phyloP scores from a whole-genome alignment of 805 yeast species.

The Suhomyces emberorum region DNA sequence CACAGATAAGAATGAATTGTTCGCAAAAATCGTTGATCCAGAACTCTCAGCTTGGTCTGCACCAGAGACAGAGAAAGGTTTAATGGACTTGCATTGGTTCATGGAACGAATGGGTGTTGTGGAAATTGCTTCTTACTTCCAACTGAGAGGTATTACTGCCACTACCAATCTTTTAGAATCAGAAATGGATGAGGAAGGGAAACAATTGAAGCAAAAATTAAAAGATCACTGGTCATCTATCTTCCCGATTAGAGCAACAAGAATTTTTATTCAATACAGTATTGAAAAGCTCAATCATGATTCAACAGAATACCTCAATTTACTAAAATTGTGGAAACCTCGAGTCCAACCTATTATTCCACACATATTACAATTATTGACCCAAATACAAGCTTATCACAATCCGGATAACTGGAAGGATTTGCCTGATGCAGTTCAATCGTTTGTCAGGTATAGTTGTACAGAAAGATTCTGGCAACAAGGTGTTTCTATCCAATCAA shows the following conservation, averaged over 20 bases:
- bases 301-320: conserved; percentile 65
- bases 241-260: conserved; percentile 93
- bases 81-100: conserved; percentile 91
- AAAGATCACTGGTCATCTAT: conserved; percentile 91
- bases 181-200: conserved; percentile 88
- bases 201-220: conserved; percentile 66
- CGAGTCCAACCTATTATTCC: conserved; percentile 89
- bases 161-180: conserved; percentile 71
- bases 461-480: conserved; percentile 98
- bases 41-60: conserved; percentile 92
- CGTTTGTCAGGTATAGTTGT: conserved; percentile 86
- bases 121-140: conserved; percentile 86
- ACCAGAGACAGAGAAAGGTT: conserved; percentile 83
- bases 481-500: conserved; percentile 90
- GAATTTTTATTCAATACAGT: conserved; percentile 92
- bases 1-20: conserved; percentile 70
- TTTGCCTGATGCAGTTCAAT: conserved; percentile 83
- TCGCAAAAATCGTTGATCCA: conserved; percentile 87
- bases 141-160: conserved; percentile 75
- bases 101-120: conserved; percentile 97
- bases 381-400: conserved; percentile 92
- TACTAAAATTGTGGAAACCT: conserved; percentile 86
- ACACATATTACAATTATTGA: conserved; percentile 78
- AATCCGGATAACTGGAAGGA: conserved; percentile 89
- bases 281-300: conserved; percentile 85